Conservation (phyloP, 202 grass and related monocot genomes). For the Zoysia matrella region DNA sequence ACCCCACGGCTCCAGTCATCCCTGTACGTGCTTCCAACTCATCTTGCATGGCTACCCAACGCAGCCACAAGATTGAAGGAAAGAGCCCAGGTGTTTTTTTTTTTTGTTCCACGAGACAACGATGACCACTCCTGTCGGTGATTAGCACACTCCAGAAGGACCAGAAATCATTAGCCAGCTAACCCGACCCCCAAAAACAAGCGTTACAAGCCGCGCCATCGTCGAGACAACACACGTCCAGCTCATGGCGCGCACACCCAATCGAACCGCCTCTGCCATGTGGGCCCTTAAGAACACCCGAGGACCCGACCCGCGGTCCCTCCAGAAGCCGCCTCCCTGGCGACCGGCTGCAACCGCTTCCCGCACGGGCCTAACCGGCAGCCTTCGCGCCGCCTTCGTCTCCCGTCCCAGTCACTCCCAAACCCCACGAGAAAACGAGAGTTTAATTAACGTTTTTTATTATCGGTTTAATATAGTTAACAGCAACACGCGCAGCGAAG, state of each 20-base stretch:
- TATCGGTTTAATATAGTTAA: neutral
- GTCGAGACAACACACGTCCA: conserved; percentile 19
- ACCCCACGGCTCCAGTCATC: neutral
- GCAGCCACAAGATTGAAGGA: neutral
- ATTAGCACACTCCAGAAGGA: conserved; percentile 4
- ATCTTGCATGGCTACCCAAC: neutral
- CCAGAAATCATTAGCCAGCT: conserved; percentile 22
- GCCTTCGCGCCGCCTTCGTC: conserved; percentile 25
- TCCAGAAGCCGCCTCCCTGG: conserved; percentile 36
- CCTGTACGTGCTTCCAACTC: neutral
- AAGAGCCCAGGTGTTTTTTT: neutral
- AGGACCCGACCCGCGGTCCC: neutral
- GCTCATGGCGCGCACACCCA: conserved; percentile 24
- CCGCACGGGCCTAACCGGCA: conserved; percentile 34
- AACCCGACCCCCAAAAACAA: neutral
- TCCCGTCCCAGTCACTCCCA: conserved; percentile 32
- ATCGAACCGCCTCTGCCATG: conserved; percentile 1
- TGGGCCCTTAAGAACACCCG: neutral
- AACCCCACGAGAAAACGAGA: conserved; percentile 21
- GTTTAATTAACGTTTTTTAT: neutral
- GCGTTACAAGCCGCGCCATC: neutral
- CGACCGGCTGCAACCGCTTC: conserved; percentile 46
- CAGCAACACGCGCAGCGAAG: conserved; percentile 50
- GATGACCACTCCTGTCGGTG: conserved; percentile 15
- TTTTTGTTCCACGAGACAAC: no score